Evolutionary conservation across 257 asterid genomes (phyloP), one percentile per base, ranked within the genome.

Genomic region (Rhazya stricta): DNA sequence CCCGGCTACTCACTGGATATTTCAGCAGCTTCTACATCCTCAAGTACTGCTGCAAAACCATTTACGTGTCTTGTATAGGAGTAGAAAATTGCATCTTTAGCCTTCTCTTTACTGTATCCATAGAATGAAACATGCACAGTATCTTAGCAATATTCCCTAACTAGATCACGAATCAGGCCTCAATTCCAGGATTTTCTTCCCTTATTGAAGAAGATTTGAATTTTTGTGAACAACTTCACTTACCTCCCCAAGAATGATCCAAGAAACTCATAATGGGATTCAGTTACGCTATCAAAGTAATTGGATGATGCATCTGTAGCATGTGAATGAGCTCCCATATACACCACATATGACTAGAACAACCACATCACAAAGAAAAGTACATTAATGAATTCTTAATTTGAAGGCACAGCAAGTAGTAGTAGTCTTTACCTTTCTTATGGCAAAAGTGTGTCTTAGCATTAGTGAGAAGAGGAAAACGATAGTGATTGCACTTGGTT

Each of bases 31-130:
- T 86, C 91, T 71, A 86, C 86, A 39, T 88, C 97, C 66, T 86
- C 93, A 69, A 94, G 93, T 13, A 69, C 78, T 27, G 97, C 99
- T 73, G 97, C 99, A 79, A 94, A 94, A 18, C 99, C 99, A 87
- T 92, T 94, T 77, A 94, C 89, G 82, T 94, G 89, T 81, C 85
- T 87, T 51, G 89, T 88, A 84, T 92, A 94, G 1, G 99, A 92
- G 83, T 94, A 92, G 42, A 94, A 83, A 29, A 94, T 92, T 41
- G 97, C 89, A 51, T 86, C 86, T 82, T 75, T 86, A 70, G 99
- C 99, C 84, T 84, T 89, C 21, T 84, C 86, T 48, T 72, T 57
- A 91, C 97, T 84, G 51, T 97, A 87, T n/a, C n/a, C n/a, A n/a
- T n/a, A n/a, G n/a, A n/a, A n/a, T n/a, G n/a, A n/a, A n/a, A n/a